Percentiles rank a stretch among this genome's conserved stretches.
Evolutionary conservation across 2,329 filamentous ascomycete species (phyloP).

Genomic region (Aspergillus terreus): DNA sequence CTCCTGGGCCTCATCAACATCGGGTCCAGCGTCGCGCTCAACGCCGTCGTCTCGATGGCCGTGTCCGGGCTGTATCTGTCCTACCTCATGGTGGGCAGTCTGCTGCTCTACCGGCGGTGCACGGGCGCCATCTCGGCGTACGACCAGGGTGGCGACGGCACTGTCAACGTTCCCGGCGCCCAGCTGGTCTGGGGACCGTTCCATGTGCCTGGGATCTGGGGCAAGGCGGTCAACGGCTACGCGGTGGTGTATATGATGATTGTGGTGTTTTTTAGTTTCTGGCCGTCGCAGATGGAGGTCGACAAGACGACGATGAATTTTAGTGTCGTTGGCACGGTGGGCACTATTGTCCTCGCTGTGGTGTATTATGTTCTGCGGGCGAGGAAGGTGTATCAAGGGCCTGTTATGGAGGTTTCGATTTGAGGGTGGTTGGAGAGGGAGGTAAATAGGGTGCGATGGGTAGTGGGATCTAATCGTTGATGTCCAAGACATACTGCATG

Average conservation of each 20-base stretch:
- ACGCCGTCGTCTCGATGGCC: constrained; percentile 32
- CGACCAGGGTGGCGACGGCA: constrained; percentile 12
- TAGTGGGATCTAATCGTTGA: too few relatives aligned
- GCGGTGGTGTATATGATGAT: constrained; percentile 45
- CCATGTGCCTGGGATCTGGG: constrained; percentile 27
- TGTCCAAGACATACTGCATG: too few relatives aligned
- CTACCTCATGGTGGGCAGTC: constrained; percentile 24
- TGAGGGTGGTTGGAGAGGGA: too few relatives aligned
- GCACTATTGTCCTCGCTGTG: constrained; percentile 37
- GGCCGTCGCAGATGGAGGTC: constrained; percentile 39
- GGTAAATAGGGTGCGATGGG: too few relatives aligned
- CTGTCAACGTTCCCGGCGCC: constrained; percentile 22
- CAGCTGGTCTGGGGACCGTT: constrained; percentile 29
- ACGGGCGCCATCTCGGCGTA: constrained; percentile 17
- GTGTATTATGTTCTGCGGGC: constrained; percentile 40
- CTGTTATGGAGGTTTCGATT: constrained; percentile 20
- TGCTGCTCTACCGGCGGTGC: constrained; percentile 26
- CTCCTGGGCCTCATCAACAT: constrained; percentile 33
- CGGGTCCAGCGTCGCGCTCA: constrained; percentile 28
- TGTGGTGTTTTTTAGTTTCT: constrained; percentile 49
- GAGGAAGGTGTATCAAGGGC: constrained; percentile 31
- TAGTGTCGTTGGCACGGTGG: constrained; percentile 40
- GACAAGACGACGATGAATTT: constrained; percentile 47
- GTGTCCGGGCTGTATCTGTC: constrained; percentile 29
- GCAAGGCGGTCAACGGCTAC: constrained; percentile 42